Evolutionary conservation across 2,329 filamentous ascomycete species (phyloP), one percentile per base, ranked within the genome.

Genomic region (Apiospora koreana): DNA sequence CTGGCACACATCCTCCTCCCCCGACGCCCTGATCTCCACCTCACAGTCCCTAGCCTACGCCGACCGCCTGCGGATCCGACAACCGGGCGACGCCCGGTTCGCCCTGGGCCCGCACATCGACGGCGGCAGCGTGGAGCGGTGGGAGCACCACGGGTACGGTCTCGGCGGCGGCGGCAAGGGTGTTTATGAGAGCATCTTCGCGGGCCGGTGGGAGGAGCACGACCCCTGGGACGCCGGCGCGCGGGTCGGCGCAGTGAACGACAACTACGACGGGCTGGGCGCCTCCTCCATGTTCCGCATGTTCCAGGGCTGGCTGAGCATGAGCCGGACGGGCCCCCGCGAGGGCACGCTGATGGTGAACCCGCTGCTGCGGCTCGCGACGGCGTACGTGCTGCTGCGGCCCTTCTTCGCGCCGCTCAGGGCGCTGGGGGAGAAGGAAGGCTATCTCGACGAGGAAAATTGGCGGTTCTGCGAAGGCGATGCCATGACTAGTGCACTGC

Each of bases 221-320:
- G 93, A 98, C 76, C 89, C 94, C 0, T 98, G 92, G 89, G 94
- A 97, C 76, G 90, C 90, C 0, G 89, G 88, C 73, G 87, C 88
- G 8, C 88, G 95, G 4, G 85, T 95, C 0, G 81, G 83, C 0
- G 93, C 92, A 3, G 87, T 89, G 2, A 91, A 89, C 71, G 92
- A 97, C 79, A 82, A 95, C 43, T 96, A 98, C 79, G 86, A 93
- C 67, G 94, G 94, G 0, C 86, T 94, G 0, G 94, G 95, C 0
- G 91, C 93, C 0, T 97, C 94, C 81, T 92, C 88, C 64, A 94
- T 94, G 84, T 94, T 97, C 81, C 88, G 95, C 48, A 92, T 94
- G 86, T 95, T 93, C 80, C 95, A 98, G 81, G 95, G 94, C 23
- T 98, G 95, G 95, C 81, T 98, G 68, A 89, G 88, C 71, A 91